phyloP scores from a whole-genome alignment of 768 basidiomycete genomes.

The Floccularia luteovirens region DNA sequence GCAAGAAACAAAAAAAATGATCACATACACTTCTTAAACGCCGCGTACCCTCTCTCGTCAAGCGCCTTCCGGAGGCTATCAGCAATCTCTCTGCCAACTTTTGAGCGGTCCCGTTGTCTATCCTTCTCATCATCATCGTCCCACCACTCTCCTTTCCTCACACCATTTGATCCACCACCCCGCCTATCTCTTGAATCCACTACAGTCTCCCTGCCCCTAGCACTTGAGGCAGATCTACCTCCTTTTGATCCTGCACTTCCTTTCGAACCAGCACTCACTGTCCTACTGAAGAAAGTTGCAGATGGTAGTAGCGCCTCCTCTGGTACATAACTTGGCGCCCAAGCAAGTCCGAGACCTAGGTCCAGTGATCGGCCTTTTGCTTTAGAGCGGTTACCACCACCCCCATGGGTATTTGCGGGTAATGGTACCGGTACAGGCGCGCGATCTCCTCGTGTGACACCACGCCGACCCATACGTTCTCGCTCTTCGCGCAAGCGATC shows the following conservation, averaged over 20 bases:
- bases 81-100: conserved; percentile 37
- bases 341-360: conserved; percentile 59
- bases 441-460: conserved; percentile 18
- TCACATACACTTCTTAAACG: conserved; percentile 60
- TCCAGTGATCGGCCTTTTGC: conserved; percentile 67
- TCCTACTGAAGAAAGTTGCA: conserved; percentile 27
- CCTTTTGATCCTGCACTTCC: conserved; percentile 12
- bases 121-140: conserved; percentile 12
- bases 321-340: conserved; percentile 63
- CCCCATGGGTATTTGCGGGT: conserved; percentile 7
- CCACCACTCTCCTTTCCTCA: conserved; percentile 14
- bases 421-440: conserved; percentile 23
- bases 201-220: conserved; percentile 13
- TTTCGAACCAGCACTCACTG: conserved; percentile 22
- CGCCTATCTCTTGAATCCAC: conserved; percentile 12
- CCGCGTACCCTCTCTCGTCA: conserved; percentile 35
- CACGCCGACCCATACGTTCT: conserved; percentile 17
- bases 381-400: conserved; percentile 32
- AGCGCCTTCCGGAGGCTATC: conserved; percentile 38
- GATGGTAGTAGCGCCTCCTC: conserved; percentile 59
- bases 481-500: conserved; percentile 18
- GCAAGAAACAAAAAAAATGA: conserved; percentile 5
- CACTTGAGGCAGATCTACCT: conserved; percentile 18
- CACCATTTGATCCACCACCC: no score
- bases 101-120: conserved; percentile 27